Evolutionary conservation across 2,329 filamentous ascomycete genomes (phyloP).

Genomic region (Berkeleyomyces rouxiae): DNA sequence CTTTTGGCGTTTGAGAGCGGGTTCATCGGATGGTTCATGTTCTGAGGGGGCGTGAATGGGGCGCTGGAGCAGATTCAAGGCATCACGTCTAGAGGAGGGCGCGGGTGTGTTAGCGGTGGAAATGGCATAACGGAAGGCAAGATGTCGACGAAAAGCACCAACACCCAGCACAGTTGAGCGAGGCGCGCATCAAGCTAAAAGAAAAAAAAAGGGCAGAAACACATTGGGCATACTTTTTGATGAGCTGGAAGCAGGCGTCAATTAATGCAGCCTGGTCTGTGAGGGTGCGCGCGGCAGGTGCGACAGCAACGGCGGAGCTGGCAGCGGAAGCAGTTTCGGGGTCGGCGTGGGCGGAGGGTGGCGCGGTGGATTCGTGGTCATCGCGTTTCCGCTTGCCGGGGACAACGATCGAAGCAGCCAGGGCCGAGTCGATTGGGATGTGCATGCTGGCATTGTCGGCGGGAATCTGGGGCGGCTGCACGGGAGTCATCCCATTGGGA

Average conservation of each 20-base stretch:
- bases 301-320: neutral
- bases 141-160: neutral
- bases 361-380: slow-evolving; percentile 17
- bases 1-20: slow-evolving; percentile 44
- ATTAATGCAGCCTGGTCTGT: slow-evolving; percentile 22
- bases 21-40: slow-evolving; percentile 34
- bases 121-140: neutral
- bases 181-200: neutral
- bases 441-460: neutral
- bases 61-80: slow-evolving; percentile 19
- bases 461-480: slow-evolving; percentile 8
- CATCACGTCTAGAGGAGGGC: slow-evolving; percentile 32
- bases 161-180: neutral
- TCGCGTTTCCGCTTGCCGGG: slow-evolving; percentile 45
- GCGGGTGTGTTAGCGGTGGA: neutral
- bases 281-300: slow-evolving; percentile 3
- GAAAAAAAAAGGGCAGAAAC: slow-evolving; percentile 6
- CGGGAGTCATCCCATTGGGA: slow-evolving; percentile 23
- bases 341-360: slow-evolving; percentile 20
- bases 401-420: slow-evolving; percentile 16
- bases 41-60: slow-evolving; percentile 36
- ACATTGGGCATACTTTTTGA: slow-evolving; percentile 22
- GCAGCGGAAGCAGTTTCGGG: slow-evolving; percentile 19
- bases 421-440: slow-evolving; percentile 11
- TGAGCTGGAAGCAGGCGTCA: slow-evolving; percentile 23